Percentiles rank a stretch among this genome's conserved stretches.
Conservation (phyloP, 2,329 filamentous ascomycete genomes). For the Sporothrix brasiliensis region DNA sequence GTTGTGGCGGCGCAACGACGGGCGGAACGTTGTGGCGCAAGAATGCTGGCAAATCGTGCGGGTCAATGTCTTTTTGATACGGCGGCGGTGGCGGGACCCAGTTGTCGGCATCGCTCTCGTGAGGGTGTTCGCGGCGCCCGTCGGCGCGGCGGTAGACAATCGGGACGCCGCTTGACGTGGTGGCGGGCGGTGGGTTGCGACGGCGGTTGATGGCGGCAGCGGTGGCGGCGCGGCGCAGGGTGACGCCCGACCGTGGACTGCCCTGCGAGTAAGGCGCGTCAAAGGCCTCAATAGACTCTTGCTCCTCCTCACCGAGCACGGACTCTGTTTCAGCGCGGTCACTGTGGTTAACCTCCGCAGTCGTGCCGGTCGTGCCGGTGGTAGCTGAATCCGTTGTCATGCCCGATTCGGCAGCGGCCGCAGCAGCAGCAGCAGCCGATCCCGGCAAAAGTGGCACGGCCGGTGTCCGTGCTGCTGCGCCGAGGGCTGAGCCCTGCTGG, state of each 20-base stretch:
- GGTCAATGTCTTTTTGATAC: conserved; percentile 66
- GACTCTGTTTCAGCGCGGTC: conserved; percentile 51
- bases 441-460: conserved; percentile 16
- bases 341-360: not conserved
- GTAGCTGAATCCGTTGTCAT: not conserved
- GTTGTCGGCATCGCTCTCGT: conserved; percentile 85
- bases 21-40: conserved; percentile 50
- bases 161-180: conserved; percentile 56
- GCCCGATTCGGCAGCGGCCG: not conserved
- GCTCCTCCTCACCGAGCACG: conserved; percentile 56
- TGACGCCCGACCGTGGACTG: conserved; percentile 69
- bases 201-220: conserved; percentile 75
- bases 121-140: conserved; percentile 71
- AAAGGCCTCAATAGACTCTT: conserved; percentile 55
- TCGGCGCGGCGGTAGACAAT: conserved; percentile 70
- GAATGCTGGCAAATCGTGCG: conserved; percentile 59
- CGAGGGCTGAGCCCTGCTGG: conserved; percentile 22
- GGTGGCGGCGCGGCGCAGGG: conserved; percentile 71
- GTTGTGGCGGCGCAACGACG: conserved; percentile 31
- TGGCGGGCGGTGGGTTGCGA: conserved; percentile 61
- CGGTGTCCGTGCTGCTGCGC: conserved; percentile 34
- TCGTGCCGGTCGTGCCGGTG: not conserved
- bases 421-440: not conserved
- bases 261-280: conserved; percentile 75
- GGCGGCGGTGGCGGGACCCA: conserved; percentile 86